A percentile compares a stretch with the other conserved stretches of the same genome.
These are phyloP conservation scores for Phialophora expanda DNA, from an alignment of 2,329 filamentous ascomycete genomes.

Conservation along the genomic window DNA sequence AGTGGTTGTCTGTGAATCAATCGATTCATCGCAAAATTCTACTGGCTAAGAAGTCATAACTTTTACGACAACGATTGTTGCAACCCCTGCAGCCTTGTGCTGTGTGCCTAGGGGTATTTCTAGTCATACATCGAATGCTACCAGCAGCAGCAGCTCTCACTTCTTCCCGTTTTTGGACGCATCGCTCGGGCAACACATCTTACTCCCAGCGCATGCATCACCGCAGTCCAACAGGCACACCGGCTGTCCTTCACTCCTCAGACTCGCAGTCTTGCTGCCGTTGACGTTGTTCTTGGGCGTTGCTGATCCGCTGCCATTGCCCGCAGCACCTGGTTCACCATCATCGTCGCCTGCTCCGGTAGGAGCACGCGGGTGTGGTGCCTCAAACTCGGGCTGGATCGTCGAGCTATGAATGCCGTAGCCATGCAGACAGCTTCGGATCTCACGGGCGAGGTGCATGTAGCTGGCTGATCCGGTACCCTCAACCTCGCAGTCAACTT, in stretches of 20 bases:
- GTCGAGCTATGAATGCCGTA: conserved; percentile 97
- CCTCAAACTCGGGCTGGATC: conserved; percentile 83
- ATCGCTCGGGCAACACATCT: conserved; percentile 39
- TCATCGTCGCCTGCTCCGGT: conserved; percentile 22
- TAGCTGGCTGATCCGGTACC: conserved; percentile 78
- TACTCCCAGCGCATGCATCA: conserved; percentile 49
- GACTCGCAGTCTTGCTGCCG: conserved; percentile 47
- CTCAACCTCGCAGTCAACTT: conserved; percentile 87
- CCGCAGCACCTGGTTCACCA: conserved; percentile 24
- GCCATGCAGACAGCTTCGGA: conserved; percentile 86
- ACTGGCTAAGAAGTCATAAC: not conserved
- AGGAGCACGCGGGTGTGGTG: conserved; percentile 18
- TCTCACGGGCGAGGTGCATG: conserved; percentile 84
- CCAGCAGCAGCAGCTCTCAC: conserved; percentile 1
- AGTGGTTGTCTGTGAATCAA: not conserved
- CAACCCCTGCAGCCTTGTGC: not conserved
- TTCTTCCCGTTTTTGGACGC: conserved; percentile 28
- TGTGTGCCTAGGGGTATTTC: not conserved
- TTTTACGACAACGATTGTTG: not conserved
- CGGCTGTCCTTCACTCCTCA: conserved; percentile 45
- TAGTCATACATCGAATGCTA: conserved; percentile 5
- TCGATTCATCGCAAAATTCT: not conserved
- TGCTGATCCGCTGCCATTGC: conserved; percentile 17
- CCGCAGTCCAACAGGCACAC: conserved; percentile 56
- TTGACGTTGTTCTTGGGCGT: conserved; percentile 28